A percentile compares a stretch with the other conserved stretches of the same genome.
Evolutionary conservation across 2,329 filamentous ascomycete genomes (phyloP).

Genomic region (Mollisiaceae sp.): DNA sequence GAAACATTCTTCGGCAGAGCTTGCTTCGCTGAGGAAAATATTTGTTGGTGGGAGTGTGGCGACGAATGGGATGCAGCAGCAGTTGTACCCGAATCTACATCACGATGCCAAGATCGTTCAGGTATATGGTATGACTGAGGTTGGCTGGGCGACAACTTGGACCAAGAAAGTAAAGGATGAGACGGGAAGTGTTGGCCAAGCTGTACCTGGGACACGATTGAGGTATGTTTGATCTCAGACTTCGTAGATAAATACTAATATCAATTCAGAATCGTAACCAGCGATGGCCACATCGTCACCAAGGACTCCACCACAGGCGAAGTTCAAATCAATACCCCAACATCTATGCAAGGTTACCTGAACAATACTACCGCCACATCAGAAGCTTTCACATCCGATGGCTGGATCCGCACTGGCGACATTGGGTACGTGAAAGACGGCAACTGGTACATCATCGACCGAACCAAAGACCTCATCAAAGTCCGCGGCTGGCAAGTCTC

Average conservation of each 20-base stretch:
- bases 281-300: conserved; percentile 7
- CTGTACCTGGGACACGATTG: neutral
- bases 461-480: conserved; percentile 53
- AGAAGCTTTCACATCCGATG: conserved; percentile 38
- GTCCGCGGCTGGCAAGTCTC: conserved; percentile 54
- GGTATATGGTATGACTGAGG: conserved; percentile 55
- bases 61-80: conserved; percentile 45
- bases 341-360: conserved; percentile 46
- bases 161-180: conserved; percentile 2
- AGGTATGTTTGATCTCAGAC: neutral
- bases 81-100: conserved; percentile 48
- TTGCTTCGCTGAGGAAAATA: conserved; percentile 51
- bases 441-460: conserved; percentile 45
- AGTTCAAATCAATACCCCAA: conserved; percentile 32
- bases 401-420: conserved; percentile 48
- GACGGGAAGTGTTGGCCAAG: conserved; percentile 12
- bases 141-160: conserved; percentile 14
- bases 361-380: conserved; percentile 41
- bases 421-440: conserved; percentile 50
- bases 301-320: conserved; percentile 36
- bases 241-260: neutral
- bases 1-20: conserved; percentile 56
- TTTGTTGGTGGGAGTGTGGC: conserved; percentile 55
- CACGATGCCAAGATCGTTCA: conserved; percentile 49
- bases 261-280: conserved; percentile 23